Evolutionary conservation across 768 basidiomycete species (phyloP).

Genomic region (Epithele typhae): DNA sequence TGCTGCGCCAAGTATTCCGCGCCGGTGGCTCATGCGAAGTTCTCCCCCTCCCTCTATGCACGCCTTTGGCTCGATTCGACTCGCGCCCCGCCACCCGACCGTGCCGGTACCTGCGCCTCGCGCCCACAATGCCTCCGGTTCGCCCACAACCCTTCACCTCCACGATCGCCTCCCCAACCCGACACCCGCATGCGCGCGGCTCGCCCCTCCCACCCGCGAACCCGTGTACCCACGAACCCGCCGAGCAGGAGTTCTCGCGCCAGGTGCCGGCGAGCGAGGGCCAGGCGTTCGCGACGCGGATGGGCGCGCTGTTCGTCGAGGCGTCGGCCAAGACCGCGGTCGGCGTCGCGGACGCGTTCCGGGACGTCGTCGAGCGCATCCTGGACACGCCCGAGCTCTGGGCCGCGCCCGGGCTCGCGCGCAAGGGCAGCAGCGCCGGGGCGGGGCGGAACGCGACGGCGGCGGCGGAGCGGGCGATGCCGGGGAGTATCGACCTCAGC

Average conservation of each 20-base stretch:
- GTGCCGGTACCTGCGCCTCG: no score
- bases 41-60: no score
- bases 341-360: slow-evolving; percentile 73
- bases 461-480: slow-evolving; percentile 30
- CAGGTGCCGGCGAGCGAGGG: slow-evolving; percentile 82
- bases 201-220: not conserved
- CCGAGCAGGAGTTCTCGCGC: slow-evolving; percentile 81
- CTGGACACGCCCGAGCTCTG: slow-evolving; percentile 81
- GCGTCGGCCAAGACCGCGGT: slow-evolving; percentile 89
- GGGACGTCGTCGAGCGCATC: slow-evolving; percentile 77
- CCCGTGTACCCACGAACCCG: not conserved
- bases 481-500: slow-evolving; percentile 38
- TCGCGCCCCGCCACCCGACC: no score
- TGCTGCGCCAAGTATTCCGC: no score
- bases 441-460: slow-evolving; percentile 10
- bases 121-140: not conserved
- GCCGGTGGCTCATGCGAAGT: no score
- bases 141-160: not conserved
- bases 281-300: slow-evolving; percentile 71
- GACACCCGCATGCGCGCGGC: not conserved
- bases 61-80: no score
- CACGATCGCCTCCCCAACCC: not conserved
- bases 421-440: slow-evolving; percentile 6
- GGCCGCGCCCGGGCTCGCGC: slow-evolving; percentile 35
- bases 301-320: slow-evolving; percentile 86